These are phyloP conservation scores for Geranium brycei DNA, from an alignment of 345 rosid genomes.

Conservation along the genomic window DNA sequence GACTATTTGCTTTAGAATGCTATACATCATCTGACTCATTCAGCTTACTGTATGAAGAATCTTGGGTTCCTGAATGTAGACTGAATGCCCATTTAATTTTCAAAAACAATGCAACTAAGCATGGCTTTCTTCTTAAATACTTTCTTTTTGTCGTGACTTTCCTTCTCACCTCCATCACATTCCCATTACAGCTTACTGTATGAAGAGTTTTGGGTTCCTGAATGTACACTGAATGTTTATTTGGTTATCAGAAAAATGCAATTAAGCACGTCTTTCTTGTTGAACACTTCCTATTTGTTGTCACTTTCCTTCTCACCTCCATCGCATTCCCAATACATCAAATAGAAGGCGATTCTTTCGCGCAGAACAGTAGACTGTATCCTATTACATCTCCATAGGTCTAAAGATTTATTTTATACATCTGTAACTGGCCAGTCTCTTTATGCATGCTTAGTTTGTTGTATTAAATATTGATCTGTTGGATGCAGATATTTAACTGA, in stretches of 20 bases:
- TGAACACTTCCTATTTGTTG: too few species aligned
- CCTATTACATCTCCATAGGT: not conserved
- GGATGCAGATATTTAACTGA: slow-evolving; percentile 64
- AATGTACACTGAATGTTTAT: too few species aligned
- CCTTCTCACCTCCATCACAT: not conserved
- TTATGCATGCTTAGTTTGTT: not conserved
- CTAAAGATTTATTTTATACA: not conserved
- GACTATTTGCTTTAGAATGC: not conserved
- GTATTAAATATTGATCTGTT: not conserved
- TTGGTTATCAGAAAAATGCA: not conserved
- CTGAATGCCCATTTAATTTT: not conserved
- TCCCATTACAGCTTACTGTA: not conserved
- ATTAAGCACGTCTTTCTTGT: not conserved
- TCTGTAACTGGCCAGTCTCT: not conserved
- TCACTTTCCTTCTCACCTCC: not conserved
- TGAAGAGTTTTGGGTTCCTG: not conserved
- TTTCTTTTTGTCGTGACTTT: too few species aligned
- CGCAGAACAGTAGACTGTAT: not conserved
- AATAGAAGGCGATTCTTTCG: too few species aligned
- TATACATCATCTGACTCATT: not conserved
- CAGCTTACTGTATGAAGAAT: not conserved
- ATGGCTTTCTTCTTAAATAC: too few species aligned
- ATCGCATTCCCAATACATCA: not conserved
- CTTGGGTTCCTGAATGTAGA: not conserved
- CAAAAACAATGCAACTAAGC: not conserved